These are phyloP conservation scores for Phaeolepiota aurea DNA, from an alignment of 768 basidiomycete genomes.

Conservation along the genomic window DNA sequence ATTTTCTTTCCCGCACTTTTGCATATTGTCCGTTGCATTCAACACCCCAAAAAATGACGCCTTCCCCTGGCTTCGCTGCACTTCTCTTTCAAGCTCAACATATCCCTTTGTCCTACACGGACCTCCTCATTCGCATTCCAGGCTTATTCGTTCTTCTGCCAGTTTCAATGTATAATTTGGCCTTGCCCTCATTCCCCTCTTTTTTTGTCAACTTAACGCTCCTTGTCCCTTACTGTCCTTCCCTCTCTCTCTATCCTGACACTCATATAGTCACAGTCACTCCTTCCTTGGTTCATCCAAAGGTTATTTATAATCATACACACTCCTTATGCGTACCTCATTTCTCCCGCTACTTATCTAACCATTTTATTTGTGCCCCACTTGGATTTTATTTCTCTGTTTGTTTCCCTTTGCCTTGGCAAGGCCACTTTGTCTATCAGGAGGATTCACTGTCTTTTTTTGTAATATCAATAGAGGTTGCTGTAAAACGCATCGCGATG, in stretches of 20 bases:
- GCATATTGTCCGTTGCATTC: conserved; percentile 8
- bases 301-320: conserved; percentile 15
- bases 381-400: conserved; percentile 20
- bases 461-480: conserved; percentile 36
- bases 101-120: neutral
- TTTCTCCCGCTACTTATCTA: conserved; percentile 18
- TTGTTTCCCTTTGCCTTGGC: conserved; percentile 22
- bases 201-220: neutral
- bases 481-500: conserved; percentile 11
- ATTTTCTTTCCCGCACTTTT: conserved; percentile 6
- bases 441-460: conserved; percentile 24
- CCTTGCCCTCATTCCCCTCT: neutral
- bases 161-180: conserved; percentile 1
- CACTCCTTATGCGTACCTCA: conserved; percentile 9
- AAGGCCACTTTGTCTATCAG: conserved; percentile 20
- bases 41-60: conserved; percentile 10
- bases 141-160: neutral
- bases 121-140: neutral
- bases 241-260: conserved; percentile 4
- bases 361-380: conserved; percentile 25
- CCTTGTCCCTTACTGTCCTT: conserved; percentile 1
- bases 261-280: conserved; percentile 12
- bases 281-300: conserved; percentile 8
- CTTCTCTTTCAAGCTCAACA: too few species aligned
- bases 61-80: neutral